Percentiles rank a stretch among this genome's conserved stretches.
These are phyloP conservation scores for Pyrrhoderma noxium DNA, from an alignment of 1,284 basidiomycete species.

Conservation along the genomic window DNA sequence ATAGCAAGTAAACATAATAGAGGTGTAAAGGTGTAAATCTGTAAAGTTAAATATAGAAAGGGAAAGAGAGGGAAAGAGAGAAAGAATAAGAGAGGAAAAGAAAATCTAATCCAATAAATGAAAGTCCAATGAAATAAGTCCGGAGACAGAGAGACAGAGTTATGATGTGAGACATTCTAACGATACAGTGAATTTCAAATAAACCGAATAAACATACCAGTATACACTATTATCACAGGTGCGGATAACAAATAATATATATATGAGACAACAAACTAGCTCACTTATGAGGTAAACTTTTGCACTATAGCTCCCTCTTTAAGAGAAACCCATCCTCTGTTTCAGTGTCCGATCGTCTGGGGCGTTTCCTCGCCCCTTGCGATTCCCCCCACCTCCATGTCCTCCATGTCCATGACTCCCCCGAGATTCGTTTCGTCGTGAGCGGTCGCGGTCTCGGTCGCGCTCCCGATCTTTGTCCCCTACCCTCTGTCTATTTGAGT, in stretches of 20 bases:
- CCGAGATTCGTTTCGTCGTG: constrained; percentile 28
- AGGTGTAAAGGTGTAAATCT: no score
- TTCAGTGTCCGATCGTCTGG: constrained; percentile 66
- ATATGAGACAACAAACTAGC: constrained; percentile 11
- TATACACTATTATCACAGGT: constrained; percentile 18
- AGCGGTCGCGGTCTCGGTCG: constrained; percentile 29
- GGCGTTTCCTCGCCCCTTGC: constrained; percentile 29
- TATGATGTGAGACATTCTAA: constrained; percentile 14
- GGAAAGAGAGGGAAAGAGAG: constrained; percentile 1
- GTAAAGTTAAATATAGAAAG: neutral
- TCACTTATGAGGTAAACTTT: constrained; percentile 5
- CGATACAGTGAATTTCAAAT: constrained; percentile 15
- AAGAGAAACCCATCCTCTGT: constrained; percentile 62
- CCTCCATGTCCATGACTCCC: constrained; percentile 20
- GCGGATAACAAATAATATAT: constrained; percentile 4
- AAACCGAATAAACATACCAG: constrained; percentile 16
- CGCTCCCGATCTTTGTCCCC: constrained; percentile 23
- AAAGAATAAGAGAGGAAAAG: constrained; percentile 6
- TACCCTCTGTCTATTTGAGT: constrained; percentile 25
- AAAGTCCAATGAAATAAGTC: constrained; percentile 9
- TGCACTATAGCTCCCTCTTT: constrained; percentile 18
- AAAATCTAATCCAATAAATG: constrained; percentile 4
- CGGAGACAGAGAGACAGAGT: constrained; percentile 2
- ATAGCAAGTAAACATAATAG: no score
- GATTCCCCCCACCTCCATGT: constrained; percentile 27